These are phyloP conservation scores for Pistacia atlantica DNA, from an alignment of 345 rosid genomes.

Conservation along the genomic window DNA sequence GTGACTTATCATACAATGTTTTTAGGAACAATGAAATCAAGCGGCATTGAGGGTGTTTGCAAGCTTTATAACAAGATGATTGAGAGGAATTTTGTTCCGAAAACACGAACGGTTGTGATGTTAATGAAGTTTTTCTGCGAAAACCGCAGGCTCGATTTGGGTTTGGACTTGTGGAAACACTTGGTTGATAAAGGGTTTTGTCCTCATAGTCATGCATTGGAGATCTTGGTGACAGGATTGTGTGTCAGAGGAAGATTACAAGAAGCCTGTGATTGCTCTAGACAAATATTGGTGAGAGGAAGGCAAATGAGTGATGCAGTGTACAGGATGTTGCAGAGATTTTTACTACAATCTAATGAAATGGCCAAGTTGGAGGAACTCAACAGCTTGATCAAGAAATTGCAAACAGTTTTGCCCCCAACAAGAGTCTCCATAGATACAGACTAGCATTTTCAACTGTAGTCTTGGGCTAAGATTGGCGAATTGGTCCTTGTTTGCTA, in stretches of 20 bases:
- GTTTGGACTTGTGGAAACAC: slow-evolving; percentile 64
- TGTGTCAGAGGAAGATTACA: slow-evolving; percentile 57
- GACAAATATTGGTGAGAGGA: slow-evolving; percentile 71
- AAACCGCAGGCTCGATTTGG: slow-evolving; percentile 56
- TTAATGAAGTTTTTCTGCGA: slow-evolving; percentile 76
- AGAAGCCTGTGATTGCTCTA: slow-evolving; percentile 74
- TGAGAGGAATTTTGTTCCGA: slow-evolving; percentile 56
- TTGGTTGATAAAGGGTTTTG: slow-evolving; percentile 65
- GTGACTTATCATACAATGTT: slow-evolving; percentile 72
- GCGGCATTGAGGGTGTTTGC: slow-evolving; percentile 49
- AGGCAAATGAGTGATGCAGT: slow-evolving; percentile 57
- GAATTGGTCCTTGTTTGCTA: no score
- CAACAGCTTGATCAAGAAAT: slow-evolving; percentile 48
- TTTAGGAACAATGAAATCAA: slow-evolving; percentile 64
- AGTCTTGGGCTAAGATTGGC: no score
- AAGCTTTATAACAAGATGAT: slow-evolving; percentile 62
- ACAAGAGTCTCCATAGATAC: neutral
- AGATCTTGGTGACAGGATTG: slow-evolving; percentile 68
- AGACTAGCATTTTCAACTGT: neutral
- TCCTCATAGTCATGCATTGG: slow-evolving; percentile 82
- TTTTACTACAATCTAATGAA: slow-evolving; percentile 38
- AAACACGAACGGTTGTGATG: slow-evolving; percentile 74
- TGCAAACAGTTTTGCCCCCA: slow-evolving; percentile 61
- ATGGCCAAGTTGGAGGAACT: slow-evolving; percentile 53
- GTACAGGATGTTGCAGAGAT: slow-evolving; percentile 55